phyloP scores from a whole-genome alignment of 192 early-diverging fungal genomes.

The Chytriomyces hyalinus region DNA sequence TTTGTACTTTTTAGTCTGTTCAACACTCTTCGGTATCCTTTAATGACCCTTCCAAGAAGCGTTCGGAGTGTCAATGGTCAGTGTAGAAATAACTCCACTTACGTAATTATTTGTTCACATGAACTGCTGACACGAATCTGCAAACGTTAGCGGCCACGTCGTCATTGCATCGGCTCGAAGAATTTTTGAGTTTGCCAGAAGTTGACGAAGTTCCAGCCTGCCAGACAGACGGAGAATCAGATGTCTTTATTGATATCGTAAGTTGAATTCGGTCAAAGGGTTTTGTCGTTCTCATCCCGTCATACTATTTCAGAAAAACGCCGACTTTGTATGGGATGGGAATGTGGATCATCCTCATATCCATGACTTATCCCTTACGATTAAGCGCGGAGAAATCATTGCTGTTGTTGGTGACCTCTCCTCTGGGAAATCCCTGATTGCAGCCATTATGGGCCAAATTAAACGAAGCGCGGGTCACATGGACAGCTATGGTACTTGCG shows the following conservation, averaged over 20 bases:
- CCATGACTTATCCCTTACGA: conserved; percentile 50
- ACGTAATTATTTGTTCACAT: neutral
- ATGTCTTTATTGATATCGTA: conserved; percentile 53
- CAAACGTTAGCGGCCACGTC: conserved; percentile 52
- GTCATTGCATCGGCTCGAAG: conserved; percentile 63
- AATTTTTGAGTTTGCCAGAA: conserved; percentile 66
- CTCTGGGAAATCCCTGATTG: conserved; percentile 69
- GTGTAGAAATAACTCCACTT: conserved; percentile 1
- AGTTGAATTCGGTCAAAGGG: conserved; percentile 11
- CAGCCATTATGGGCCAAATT: conserved; percentile 76
- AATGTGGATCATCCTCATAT: conserved; percentile 60
- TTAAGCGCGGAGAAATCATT: conserved; percentile 59
- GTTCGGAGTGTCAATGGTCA: conserved; percentile 58
- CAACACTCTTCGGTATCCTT: conserved; percentile 74
- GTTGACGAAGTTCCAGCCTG: conserved; percentile 45
- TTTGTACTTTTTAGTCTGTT: conserved; percentile 72
- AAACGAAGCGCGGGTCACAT: conserved; percentile 51
- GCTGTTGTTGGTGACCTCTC: conserved; percentile 77
- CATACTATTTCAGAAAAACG: conserved; percentile 32
- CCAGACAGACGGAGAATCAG: conserved; percentile 15
- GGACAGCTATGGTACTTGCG: conserved; percentile 50
- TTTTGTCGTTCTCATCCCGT: neutral
- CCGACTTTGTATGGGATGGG: conserved; percentile 55
- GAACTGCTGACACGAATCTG: conserved; percentile 19
- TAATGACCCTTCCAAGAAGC: conserved; percentile 68